phyloP scores from a whole-genome alignment of 2,329 filamentous ascomycete species.

The Diaporthe citri region DNA sequence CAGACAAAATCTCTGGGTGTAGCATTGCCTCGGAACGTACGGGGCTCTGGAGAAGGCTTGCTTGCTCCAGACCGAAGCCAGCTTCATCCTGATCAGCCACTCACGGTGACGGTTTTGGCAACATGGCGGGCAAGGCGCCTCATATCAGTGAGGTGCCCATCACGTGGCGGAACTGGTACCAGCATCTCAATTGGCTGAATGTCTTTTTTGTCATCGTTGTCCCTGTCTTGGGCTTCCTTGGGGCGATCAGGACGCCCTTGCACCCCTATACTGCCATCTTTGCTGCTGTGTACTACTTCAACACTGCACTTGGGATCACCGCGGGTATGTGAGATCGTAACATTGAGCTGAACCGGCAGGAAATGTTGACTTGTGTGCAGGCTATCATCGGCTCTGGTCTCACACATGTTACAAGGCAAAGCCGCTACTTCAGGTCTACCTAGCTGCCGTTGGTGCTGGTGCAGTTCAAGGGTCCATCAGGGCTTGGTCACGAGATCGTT shows the following conservation, averaged over 20 bases:
- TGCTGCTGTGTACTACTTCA: conserved; percentile 84
- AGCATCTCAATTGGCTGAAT: conserved; percentile 96
- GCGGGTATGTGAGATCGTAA: conserved; percentile 52
- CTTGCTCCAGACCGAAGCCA: not conserved
- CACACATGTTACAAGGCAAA: conserved; percentile 86
- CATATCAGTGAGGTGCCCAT: conserved; percentile 89
- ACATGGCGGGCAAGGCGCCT: conserved; percentile 70
- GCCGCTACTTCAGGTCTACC: conserved; percentile 82
- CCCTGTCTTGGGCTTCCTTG: conserved; percentile 78
- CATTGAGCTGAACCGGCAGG: no score
- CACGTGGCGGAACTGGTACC: conserved; percentile 86
- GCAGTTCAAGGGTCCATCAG: conserved; percentile 88
- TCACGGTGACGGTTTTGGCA: not conserved
- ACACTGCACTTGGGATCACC: conserved; percentile 84
- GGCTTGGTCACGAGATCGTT: conserved; percentile 83
- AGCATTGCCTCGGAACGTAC: not conserved
- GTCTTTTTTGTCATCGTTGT: conserved; percentile 83
- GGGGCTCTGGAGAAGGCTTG: not conserved
- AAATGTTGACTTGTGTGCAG: conserved; percentile 48
- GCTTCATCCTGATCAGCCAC: not conserved
- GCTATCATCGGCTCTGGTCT: conserved; percentile 88
- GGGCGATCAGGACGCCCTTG: conserved; percentile 83
- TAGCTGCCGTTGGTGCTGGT: conserved; percentile 84
- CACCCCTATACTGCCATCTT: conserved; percentile 78
- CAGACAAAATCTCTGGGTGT: not conserved